These are phyloP conservation scores for Pyronema domesticum DNA, from an alignment of 495 filamentous ascomycete genomes.

Conservation along the genomic window DNA sequence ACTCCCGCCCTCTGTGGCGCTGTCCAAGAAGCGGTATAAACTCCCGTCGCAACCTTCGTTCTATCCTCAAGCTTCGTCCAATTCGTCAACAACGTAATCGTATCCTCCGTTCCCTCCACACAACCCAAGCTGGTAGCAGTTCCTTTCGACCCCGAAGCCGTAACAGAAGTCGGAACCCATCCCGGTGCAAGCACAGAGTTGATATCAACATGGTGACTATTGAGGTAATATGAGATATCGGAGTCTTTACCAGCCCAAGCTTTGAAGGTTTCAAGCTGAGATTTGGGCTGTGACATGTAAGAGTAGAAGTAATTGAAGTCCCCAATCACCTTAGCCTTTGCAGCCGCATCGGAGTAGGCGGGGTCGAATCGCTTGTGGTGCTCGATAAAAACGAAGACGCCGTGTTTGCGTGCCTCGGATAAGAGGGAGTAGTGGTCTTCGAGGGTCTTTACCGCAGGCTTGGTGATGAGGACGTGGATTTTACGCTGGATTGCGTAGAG, in stretches of 20 bases:
- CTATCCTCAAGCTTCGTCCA: constrained; percentile 42
- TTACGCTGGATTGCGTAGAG: constrained; percentile 75
- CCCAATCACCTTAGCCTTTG: constrained; percentile 53
- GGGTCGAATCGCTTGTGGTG: constrained; percentile 95
- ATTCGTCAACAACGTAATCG: constrained; percentile 73
- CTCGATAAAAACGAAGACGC: constrained; percentile 84
- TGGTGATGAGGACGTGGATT: constrained; percentile 85
- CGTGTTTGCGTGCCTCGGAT: constrained; percentile 49
- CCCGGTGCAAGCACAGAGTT: constrained; percentile 76
- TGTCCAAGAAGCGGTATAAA: constrained; percentile 90
- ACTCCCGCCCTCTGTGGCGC: constrained; percentile 82
- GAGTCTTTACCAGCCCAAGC: constrained; percentile 83
- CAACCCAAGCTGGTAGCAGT: constrained; percentile 58
- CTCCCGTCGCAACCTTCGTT: constrained; percentile 56
- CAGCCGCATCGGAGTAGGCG: constrained; percentile 71
- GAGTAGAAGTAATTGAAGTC: constrained; percentile 97
- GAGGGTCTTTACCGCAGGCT: constrained; percentile 77
- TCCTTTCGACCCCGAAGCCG: constrained; percentile 55
- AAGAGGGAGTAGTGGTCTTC: constrained; percentile 60
- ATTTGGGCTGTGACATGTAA: constrained; percentile 93
- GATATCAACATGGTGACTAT: constrained; percentile 84
- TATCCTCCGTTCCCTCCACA: constrained; percentile 67
- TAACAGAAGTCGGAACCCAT: constrained; percentile 61
- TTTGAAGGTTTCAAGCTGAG: constrained; percentile 85
- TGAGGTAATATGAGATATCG: constrained; percentile 89